phyloP scores from a whole-genome alignment of 1,284 basidiomycete genomes.

The Anthracocystis walkeri region DNA sequence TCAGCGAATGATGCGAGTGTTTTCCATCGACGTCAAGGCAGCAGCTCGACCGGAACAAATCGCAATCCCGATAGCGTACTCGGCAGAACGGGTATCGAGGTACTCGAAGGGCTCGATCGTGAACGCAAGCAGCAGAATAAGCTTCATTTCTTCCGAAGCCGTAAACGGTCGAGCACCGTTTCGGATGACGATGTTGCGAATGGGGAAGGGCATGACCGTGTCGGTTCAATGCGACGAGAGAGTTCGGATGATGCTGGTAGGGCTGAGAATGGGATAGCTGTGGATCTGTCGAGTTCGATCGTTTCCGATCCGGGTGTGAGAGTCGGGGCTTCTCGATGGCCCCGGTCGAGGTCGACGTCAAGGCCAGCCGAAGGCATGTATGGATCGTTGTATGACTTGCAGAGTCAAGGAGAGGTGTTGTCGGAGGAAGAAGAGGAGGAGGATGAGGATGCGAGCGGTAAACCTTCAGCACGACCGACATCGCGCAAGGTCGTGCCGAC shows the following conservation, averaged over 20 bases:
- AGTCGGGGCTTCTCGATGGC: constrained; percentile 13
- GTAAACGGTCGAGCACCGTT: constrained; percentile 36
- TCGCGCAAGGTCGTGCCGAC: constrained; percentile 13
- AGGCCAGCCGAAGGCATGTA: constrained; percentile 25
- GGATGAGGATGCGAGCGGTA: constrained; percentile 1
- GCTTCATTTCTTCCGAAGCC: constrained; percentile 22
- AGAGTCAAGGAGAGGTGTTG: constrained; percentile 30
- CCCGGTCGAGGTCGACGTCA: constrained; percentile 14
- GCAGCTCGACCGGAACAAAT: not conserved
- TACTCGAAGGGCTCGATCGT: constrained; percentile 54
- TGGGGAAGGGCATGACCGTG: not conserved
- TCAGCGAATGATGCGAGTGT: constrained; percentile 34
- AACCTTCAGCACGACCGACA: not conserved
- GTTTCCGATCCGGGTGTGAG: constrained; percentile 43
- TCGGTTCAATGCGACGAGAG: not conserved
- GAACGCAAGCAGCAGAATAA: constrained; percentile 27
- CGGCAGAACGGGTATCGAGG: constrained; percentile 54
- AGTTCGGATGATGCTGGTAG: constrained; percentile 11
- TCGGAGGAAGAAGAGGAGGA: constrained; percentile 51
- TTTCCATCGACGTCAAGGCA: constrained; percentile 12
- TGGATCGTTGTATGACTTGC: constrained; percentile 32
- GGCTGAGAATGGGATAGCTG: not conserved
- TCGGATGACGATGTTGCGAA: not conserved
- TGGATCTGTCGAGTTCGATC: constrained; percentile 41
- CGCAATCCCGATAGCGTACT: constrained; percentile 24